phyloP scores from a whole-genome alignment of 352 stramenopile genomes.

The Globisporangium orthogonon region DNA sequence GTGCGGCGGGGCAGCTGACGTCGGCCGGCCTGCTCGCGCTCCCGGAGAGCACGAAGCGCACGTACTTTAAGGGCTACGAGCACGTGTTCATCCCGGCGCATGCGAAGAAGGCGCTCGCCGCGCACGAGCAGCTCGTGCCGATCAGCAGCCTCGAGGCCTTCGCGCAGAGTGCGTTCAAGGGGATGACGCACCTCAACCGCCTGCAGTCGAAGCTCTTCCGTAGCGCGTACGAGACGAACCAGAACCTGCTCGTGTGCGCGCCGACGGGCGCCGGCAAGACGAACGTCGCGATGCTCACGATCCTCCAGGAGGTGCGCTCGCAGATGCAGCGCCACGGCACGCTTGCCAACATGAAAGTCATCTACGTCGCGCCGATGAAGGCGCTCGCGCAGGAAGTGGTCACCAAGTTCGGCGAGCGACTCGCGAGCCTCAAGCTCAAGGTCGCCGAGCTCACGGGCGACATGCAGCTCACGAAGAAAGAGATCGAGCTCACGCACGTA shows the following conservation, averaged over 20 bases:
- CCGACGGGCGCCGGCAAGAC: constrained; percentile 99
- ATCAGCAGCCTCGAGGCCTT: constrained; percentile 67
- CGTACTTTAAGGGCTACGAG: constrained; percentile 78
- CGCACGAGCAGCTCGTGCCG: constrained; percentile 50
- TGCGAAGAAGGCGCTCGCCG: constrained; percentile 48
- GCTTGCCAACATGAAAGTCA: constrained; percentile 89
- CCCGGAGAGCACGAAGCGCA: constrained; percentile 58
- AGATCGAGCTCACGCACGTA: constrained; percentile 94
- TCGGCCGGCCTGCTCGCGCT: constrained; percentile 47
- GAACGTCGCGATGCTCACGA: constrained; percentile 97
- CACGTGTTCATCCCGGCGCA: constrained; percentile 77
- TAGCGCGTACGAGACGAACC: constrained; percentile 92
- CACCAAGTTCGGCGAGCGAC: constrained; percentile 94
- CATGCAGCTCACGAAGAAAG: constrained; percentile 96
- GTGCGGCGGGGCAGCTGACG: constrained; percentile 54
- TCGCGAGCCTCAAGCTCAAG: constrained; percentile 48
- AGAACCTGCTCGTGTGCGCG: constrained; percentile 97
- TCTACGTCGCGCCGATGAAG: constrained; percentile 97
- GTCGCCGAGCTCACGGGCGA: constrained; percentile 96
- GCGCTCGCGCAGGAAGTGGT: constrained; percentile 99
- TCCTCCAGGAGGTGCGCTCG: constrained; percentile 91
- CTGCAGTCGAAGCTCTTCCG: constrained; percentile 98
- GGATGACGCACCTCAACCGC: constrained; percentile 90
- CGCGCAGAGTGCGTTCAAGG: constrained; percentile 71
- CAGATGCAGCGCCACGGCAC: constrained; percentile 42